phyloP scores from a whole-genome alignment of 106 monocot genomes.

The Posidonia australis region DNA sequence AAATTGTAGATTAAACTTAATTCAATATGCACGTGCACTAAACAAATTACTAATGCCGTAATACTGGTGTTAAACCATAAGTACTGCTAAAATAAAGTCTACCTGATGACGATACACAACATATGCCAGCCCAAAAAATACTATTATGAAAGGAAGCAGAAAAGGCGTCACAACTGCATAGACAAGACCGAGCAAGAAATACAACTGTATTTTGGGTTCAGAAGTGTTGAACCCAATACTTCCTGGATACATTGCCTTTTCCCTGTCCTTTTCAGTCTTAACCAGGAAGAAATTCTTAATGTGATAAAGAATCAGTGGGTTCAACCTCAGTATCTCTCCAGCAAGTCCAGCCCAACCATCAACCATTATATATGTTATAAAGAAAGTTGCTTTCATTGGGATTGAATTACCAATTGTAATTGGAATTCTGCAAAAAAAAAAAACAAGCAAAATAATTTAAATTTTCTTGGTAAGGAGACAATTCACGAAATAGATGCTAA shows the following conservation, averaged over 20 bases:
- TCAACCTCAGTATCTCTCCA: conserved; percentile 57
- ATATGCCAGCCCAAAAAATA: conserved; percentile 61
- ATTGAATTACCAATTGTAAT: conserved; percentile 57
- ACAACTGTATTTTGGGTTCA: conserved; percentile 65
- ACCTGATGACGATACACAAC: conserved; percentile 77
- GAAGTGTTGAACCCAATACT: conserved; percentile 47
- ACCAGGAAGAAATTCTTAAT: conserved; percentile 70
- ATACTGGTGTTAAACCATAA: neutral
- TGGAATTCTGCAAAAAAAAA: conserved; percentile 38
- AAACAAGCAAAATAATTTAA: neutral
- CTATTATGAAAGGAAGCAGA: conserved; percentile 61
- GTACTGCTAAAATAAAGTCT: neutral
- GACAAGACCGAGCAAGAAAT: conserved; percentile 76
- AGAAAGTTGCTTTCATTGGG: conserved; percentile 80
- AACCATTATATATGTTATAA: conserved; percentile 77
- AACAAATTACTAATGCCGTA: no score
- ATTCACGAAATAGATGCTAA: no score
- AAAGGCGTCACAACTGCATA: conserved; percentile 67
- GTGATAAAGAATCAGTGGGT: conserved; percentile 56
- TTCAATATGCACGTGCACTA: no score
- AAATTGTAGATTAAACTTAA: no score
- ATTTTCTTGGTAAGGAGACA: no score
- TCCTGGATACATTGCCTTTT: conserved; percentile 71
- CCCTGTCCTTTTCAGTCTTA: conserved; percentile 78
- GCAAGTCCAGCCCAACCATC: conserved; percentile 84